A percentile compares a stretch with the other conserved stretches of the same genome.
Evolutionary conservation across 192 early-diverging fungal species (phyloP).

Genomic region (Podila verticillata): DNA sequence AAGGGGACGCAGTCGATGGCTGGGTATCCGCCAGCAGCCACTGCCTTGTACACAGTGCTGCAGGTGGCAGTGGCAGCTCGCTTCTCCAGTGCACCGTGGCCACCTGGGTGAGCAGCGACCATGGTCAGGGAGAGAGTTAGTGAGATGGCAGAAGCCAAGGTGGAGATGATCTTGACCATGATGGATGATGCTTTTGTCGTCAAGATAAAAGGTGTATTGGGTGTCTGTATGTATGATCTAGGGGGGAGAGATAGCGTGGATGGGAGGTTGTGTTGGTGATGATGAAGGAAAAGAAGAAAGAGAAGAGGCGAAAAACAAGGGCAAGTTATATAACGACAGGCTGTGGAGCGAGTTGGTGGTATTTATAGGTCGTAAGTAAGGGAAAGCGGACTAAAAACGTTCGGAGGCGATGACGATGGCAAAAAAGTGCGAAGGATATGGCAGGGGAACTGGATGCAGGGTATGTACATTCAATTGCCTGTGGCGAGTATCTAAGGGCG

Average conservation of each 20-base stretch:
- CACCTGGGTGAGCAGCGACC: constrained; percentile 14
- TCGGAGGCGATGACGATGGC: no score
- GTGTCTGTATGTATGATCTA: neutral
- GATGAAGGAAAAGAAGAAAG: no score
- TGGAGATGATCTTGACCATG: constrained; percentile 34
- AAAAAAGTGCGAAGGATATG: no score
- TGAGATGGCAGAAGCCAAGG: constrained; percentile 5
- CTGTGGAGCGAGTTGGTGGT: no score
- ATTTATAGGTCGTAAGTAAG: no score
- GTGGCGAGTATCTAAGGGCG: no score
- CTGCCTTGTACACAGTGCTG: constrained; percentile 16
- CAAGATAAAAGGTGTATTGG: neutral
- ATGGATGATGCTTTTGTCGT: neutral
- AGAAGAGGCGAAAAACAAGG: no score
- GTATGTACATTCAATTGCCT: no score
- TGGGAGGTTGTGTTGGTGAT: no score
- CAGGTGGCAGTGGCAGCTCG: constrained; percentile 21
- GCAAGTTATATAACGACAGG: no score
- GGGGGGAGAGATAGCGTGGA: neutral
- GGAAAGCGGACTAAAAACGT: no score
- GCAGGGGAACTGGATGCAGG: no score
- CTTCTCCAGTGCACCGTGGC: constrained; percentile 27
- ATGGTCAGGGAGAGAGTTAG: constrained; percentile 23
- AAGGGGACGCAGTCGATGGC: constrained; percentile 44
- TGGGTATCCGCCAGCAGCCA: constrained; percentile 37